These are phyloP conservation scores for Chaetomium globosum DNA, from an alignment of 2,329 filamentous ascomycete species.

Conservation along the genomic window DNA sequence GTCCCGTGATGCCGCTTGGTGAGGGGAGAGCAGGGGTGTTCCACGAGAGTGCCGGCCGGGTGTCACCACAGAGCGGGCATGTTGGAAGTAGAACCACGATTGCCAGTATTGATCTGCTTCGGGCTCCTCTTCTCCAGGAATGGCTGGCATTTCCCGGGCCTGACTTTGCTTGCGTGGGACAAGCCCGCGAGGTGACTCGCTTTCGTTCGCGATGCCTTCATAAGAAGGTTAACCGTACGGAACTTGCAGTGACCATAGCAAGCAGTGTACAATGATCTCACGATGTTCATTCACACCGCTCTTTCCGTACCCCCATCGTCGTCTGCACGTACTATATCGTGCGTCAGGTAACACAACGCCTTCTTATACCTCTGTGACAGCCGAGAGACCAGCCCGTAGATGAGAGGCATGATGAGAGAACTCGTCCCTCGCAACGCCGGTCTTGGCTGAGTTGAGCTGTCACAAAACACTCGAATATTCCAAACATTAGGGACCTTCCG, in stretches of 20 bases:
- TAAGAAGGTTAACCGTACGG: neutral
- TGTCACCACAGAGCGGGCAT: conserved; percentile 8
- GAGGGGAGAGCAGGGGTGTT: conserved; percentile 8
- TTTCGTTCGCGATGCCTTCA: neutral
- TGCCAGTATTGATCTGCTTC: neutral
- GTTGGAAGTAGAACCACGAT: conserved; percentile 2
- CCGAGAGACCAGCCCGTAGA: neutral
- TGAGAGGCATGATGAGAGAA: neutral
- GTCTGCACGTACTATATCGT: conserved; percentile 28
- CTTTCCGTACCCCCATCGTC: conserved; percentile 19
- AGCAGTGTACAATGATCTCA: neutral
- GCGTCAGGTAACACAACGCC: conserved; percentile 23
- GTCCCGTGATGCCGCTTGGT: conserved; percentile 30
- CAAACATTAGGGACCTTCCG: neutral
- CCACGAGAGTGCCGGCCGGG: conserved; percentile 8
- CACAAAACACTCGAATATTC: neutral
- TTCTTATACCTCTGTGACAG: conserved; percentile 6
- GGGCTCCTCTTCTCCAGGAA: neutral
- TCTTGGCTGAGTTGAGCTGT: neutral
- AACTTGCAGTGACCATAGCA: neutral
- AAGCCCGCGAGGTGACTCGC: no score
- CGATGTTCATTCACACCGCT: conserved; percentile 22
- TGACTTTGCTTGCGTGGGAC: no score
- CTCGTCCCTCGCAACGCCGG: neutral
- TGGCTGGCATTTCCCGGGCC: neutral